These are phyloP conservation scores for Euryodendron excelsum DNA, from an alignment of 148 eudicot genomes.

Conservation along the genomic window DNA sequence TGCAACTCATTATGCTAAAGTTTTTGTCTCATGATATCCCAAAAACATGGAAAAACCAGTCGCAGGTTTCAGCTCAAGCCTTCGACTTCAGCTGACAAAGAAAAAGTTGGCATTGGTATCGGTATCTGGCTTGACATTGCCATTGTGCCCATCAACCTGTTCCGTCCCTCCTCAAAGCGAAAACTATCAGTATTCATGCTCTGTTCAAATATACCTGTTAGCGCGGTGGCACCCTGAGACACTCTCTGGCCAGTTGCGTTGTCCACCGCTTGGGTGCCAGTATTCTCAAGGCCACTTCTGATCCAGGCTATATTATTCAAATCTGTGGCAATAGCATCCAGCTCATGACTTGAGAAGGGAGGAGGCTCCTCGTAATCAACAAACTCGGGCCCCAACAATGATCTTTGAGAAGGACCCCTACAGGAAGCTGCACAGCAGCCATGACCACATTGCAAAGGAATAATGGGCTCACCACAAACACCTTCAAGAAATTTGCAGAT, in stretches of 20 bases:
- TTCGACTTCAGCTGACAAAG: slow-evolving; percentile 46
- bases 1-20: too few species aligned
- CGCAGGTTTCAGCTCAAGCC: slow-evolving; percentile 39
- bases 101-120: slow-evolving; percentile 34
- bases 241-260: slow-evolving; percentile 16
- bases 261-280: slow-evolving; percentile 25
- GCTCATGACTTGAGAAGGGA: slow-evolving; percentile 49
- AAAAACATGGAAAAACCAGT: neutral
- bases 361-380: slow-evolving; percentile 74
- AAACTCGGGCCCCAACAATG: slow-evolving; percentile 84
- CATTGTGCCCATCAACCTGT: slow-evolving; percentile 33
- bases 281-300: slow-evolving; percentile 63
- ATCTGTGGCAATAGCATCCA: slow-evolving; percentile 65
- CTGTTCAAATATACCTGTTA: slow-evolving; percentile 22
- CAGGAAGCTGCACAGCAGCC: slow-evolving; percentile 57
- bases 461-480: slow-evolving; percentile 41
- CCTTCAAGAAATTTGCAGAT: slow-evolving; percentile 48
- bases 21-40: neutral
- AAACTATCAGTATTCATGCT: slow-evolving; percentile 13
- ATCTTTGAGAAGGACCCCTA: slow-evolving; percentile 29
- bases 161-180: slow-evolving; percentile 34
- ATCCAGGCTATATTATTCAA: slow-evolving; percentile 82
- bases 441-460: slow-evolving; percentile 65
- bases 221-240: slow-evolving; percentile 19
- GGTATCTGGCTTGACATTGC: slow-evolving; percentile 33